These are phyloP conservation scores for Friedmanniomyces endolithicus DNA, from an alignment of 495 filamentous ascomycete species.

Conservation along the genomic window DNA sequence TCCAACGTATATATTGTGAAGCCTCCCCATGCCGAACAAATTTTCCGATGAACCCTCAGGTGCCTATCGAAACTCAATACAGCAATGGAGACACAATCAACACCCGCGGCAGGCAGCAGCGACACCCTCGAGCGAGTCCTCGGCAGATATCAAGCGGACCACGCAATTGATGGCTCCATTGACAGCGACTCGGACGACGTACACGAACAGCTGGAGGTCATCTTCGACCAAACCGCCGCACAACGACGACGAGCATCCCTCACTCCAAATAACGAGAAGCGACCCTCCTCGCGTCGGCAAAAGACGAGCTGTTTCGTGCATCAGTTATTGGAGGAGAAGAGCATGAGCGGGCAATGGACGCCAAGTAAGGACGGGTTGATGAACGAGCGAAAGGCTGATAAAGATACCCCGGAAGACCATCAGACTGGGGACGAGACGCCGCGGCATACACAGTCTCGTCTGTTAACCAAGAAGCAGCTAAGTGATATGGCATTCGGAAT, in stretches of 20 bases:
- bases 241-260: constrained; percentile 80
- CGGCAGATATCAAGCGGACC: constrained; percentile 1
- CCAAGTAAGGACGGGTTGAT: constrained; percentile 20
- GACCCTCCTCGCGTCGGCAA: constrained; percentile 32
- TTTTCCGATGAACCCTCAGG: too few species aligned
- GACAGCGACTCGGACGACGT: constrained; percentile 30
- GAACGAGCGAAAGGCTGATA: constrained; percentile 29
- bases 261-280: constrained; percentile 35
- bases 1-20: too few species aligned
- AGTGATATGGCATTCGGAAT: constrained; percentile 95
- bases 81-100: too few species aligned
- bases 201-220: constrained; percentile 42
- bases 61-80: too few species aligned
- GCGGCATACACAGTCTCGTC: constrained; percentile 41
- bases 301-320: constrained; percentile 74
- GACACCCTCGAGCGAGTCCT: neutral
- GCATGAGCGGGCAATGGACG: constrained; percentile 31
- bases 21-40: too few species aligned
- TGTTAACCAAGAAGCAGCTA: constrained; percentile 84
- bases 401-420: constrained; percentile 15
- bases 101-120: neutral
- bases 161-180: neutral
- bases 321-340: constrained; percentile 49
- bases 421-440: constrained; percentile 19
- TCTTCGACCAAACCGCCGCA: constrained; percentile 56